Percentiles rank a stretch among this genome's conserved stretches.
phyloP scores from a whole-genome alignment of 345 rosid species.

The Linum usitatissimum region DNA sequence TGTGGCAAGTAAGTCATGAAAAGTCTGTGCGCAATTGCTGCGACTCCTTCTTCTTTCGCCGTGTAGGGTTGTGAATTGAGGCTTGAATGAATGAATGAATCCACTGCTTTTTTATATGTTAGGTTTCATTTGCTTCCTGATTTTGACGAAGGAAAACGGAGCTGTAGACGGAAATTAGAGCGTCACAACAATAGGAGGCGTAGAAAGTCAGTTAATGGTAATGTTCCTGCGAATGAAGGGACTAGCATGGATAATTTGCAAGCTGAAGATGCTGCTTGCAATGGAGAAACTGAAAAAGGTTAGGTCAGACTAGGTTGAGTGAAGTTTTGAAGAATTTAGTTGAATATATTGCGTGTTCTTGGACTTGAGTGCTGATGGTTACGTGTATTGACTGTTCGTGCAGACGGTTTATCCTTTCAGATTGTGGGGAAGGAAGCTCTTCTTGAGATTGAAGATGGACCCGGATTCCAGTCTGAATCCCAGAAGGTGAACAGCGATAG shows the following conservation, averaged over 20 bases:
- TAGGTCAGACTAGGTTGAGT: conserved; percentile 3
- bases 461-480: conserved; percentile 27
- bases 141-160: conserved; percentile 89
- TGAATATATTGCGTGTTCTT: too few relatives aligned
- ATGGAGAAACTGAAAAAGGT: conserved; percentile 68
- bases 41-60: neutral
- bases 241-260: conserved; percentile 21
- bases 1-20: conserved; percentile 68
- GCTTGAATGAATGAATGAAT: neutral
- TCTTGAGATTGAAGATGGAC: conserved; percentile 49
- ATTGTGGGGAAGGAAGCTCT: conserved; percentile 48
- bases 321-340: neutral
- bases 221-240: conserved; percentile 27
- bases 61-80: neutral
- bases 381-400: conserved; percentile 1
- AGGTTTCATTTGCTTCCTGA: conserved; percentile 80
- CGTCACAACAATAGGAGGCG: conserved; percentile 75
- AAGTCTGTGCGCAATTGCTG: conserved; percentile 4
- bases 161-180: conserved; percentile 92
- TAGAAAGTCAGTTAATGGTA: conserved; percentile 50
- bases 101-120: neutral
- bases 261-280: conserved; percentile 32
- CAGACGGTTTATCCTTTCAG: conserved; percentile 18
- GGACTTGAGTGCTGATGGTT: neutral
- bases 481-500: conserved; percentile 48